Conservation (phyloP, 208 protist genomes). For the Tritrichomonas foetus region DNA sequence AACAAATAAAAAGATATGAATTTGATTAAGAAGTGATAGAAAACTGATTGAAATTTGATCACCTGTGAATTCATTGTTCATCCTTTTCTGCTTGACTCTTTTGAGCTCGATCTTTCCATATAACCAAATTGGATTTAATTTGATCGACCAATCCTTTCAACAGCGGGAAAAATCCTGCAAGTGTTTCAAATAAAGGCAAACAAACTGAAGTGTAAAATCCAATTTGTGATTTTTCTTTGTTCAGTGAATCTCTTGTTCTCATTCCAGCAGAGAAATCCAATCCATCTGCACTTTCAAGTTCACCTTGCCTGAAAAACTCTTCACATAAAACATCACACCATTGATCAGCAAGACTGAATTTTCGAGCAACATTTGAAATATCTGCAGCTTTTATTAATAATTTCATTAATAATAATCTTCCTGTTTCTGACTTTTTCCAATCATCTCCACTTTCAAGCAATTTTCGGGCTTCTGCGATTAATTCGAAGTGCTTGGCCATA, state of each 20-base stretch:
- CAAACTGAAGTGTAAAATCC: slow-evolving; percentile 2
- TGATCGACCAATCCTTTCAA: background rate
- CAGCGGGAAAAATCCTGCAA: background rate
- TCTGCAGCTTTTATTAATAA: background rate
- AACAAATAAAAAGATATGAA: too few relatives aligned
- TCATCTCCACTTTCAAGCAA: background rate
- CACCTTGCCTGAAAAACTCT: background rate
- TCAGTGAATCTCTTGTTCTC: background rate
- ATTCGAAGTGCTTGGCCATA: slow-evolving; percentile 57
- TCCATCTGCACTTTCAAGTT: background rate
- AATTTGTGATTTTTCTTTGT: background rate
- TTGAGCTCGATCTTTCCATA: background rate
- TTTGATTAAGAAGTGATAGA: too few relatives aligned
- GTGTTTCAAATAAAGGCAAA: background rate
- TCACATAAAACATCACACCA: slow-evolving; percentile 2
- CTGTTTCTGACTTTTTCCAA: background rate
- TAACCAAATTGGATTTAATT: background rate
- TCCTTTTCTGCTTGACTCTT: too few relatives aligned
- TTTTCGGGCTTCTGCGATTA: slow-evolving; percentile 11
- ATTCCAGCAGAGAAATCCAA: background rate
- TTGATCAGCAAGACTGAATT: background rate
- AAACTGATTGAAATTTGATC: too few relatives aligned
- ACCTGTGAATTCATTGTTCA: too few relatives aligned
- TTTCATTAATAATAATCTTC: background rate
- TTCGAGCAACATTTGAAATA: background rate